Conservation (phyloP, 176 grass and related monocot genomes). For the Rhipidocladum racemiflorum region DNA sequence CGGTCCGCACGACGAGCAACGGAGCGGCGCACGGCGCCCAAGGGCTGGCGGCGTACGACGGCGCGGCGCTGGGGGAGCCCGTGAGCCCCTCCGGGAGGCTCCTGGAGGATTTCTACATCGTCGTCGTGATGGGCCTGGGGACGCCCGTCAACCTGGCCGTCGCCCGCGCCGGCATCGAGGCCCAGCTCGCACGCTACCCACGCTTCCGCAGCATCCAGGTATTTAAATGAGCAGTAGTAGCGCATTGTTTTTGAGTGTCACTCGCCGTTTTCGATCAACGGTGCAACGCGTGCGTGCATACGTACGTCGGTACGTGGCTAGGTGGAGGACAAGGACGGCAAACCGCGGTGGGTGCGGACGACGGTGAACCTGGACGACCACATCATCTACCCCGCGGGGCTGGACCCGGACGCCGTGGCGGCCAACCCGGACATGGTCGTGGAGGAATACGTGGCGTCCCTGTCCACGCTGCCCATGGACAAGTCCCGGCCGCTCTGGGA, state of each 20-base stretch:
- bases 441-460: constrained; percentile 73
- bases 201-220: constrained; percentile 87
- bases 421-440: constrained; percentile 42
- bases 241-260: neutral
- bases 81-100: constrained; percentile 66
- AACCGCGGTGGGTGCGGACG: constrained; percentile 40
- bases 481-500: constrained; percentile 64
- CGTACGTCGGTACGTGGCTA: too few species aligned
- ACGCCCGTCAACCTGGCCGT: constrained; percentile 41
- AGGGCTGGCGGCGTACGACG: neutral
- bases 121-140: constrained; percentile 51
- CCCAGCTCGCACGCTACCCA: constrained; percentile 62
- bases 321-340: neutral
- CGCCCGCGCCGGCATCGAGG: constrained; percentile 55
- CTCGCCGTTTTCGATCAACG: too few species aligned
- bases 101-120: constrained; percentile 67
- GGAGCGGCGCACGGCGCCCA: neutral
- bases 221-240: neutral
- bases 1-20: constrained; percentile 14
- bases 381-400: constrained; percentile 48
- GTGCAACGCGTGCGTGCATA: neutral
- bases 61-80: constrained; percentile 34
- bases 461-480: constrained; percentile 48
- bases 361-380: constrained; percentile 54
- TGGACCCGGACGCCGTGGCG: constrained; percentile 18